Evolutionary conservation across 192 early-diverging fungal genomes (phyloP), one percentile per base, ranked within the genome.

Genomic region (Backusella parvicylindrica): DNA sequence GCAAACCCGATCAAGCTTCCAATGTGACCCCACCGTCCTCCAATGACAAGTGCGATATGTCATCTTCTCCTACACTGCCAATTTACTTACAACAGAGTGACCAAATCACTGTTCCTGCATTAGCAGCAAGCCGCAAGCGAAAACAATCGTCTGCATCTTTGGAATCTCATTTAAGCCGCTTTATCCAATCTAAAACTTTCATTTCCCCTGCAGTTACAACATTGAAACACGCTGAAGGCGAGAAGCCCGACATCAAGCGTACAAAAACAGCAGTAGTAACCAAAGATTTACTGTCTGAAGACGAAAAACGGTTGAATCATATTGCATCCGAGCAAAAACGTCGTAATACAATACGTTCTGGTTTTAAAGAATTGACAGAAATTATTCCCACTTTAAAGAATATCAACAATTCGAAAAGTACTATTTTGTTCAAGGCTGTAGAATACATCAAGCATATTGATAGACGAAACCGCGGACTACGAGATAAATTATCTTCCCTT

Each of bases 311-410:
- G 11, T 81, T 87, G 6, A 93, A 92, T 77, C 92, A 93, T 75
- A 92, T 93, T 56, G 82, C 84, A 11, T 91, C 89, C 0, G 92
- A 93, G 76, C 91, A 93, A 73, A 92, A 92, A 77, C 87, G 92
- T 47, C 73, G 92, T 35, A 91, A 90, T 50, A 84, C 88, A 7
- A 92, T 93, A 63, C 91, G 94, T 6, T 85, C 83, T 37, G 96
- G 96, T 64, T 96, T 96, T 83, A 93, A 95, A 78, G 91, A 95
- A 75, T 90, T 98, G 79, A 91, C 92, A 23, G 92, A 93, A 63
- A 89, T 95, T 40, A 92, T 97, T 41, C 95, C 96, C 16, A 91
- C 89, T 2, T 83, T 97, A 40, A 93, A 84, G 50, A 88, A 89
- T 40, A 75, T 88, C 43, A 89, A 89, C 68, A 88, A 85, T 79